Base-by-base conservation (phyloP, 2,329 filamentous ascomycete genomes). In the Paecilomyces formosus region DNA sequence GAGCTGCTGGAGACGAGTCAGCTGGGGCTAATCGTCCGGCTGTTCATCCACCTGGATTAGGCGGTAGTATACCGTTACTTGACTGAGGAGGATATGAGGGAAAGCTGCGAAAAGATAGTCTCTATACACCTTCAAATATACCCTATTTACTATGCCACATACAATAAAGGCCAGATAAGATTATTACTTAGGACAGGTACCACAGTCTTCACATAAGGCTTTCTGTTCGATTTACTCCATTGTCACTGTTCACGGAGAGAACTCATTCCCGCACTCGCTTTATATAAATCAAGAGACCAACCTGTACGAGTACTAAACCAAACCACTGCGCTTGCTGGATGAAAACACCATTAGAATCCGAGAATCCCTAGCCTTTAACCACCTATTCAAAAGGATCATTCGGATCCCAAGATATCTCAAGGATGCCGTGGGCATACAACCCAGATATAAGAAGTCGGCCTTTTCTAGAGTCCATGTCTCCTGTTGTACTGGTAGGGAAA, bases 351-450 rank as follows among this genome's bases (percentile, higher is more conserved):
- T 18, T 21, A 7, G 6, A 2, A n/a, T 18, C 7, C 18, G 15
- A n/a, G 39, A n/a, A 18, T 18, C 18, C 18, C n/a, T 45, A n/a
- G 3, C 2, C 7, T n/a, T 45, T 3, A 52, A 3, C 50, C 11
- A 12, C n/a, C 50, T 52, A 52, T 2, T 54, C 53, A 45, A 54
- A 3, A 26, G 39, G 56, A 9, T 62, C 58, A 52, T 51, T 62
- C n/a, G 60, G 60, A 28, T 62, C 55, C 60, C 60, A 64, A 13
- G 61, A 61, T 28, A 64, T 63, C 56, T 60, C 56, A 26, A 64
- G 57, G 28, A 64, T 55, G 12, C 62, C 62, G 21, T 64, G 57
- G 30, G 58, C 62, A 51, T 64, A 63, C 22, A 64, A 51, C 13
- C 59, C 57, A 35, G 53, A 57, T 13, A 62, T 51, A 21, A 64